Conservation (phyloP, 1,284 basidiomycete species). For the Phellopilus nigrolimitatus region DNA sequence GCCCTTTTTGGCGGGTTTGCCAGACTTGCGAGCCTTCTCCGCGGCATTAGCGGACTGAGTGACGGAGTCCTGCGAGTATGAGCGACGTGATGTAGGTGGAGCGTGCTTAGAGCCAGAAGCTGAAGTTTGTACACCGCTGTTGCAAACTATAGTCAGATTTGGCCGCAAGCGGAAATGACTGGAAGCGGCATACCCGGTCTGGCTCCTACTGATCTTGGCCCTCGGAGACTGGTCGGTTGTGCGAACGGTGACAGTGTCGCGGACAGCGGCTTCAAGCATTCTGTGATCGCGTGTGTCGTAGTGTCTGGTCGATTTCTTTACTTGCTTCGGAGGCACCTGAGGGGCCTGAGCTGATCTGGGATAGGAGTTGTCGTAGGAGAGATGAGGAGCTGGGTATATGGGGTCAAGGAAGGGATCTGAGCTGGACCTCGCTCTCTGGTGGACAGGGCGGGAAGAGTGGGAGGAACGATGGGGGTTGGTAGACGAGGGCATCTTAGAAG, state of each 20-base stretch:
- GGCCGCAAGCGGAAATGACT: too few relatives aligned
- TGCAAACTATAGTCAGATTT: too few relatives aligned
- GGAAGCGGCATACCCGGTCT: slow-evolving; percentile 37
- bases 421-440: slow-evolving; percentile 43
- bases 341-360: slow-evolving; percentile 30
- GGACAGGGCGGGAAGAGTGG: slow-evolving; percentile 24
- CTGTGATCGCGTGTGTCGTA: slow-evolving; percentile 22
- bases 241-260: slow-evolving; percentile 54
- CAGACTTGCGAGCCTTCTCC: slow-evolving; percentile 48
- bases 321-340: slow-evolving; percentile 28
- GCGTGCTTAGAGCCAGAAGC: slow-evolving; percentile 28
- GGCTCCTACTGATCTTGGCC: slow-evolving; percentile 41
- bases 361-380: slow-evolving; percentile 32
- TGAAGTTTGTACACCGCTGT: slow-evolving; percentile 24
- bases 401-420: slow-evolving; percentile 60
- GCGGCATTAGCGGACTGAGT: slow-evolving; percentile 34
- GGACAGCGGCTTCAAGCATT: slow-evolving; percentile 51
- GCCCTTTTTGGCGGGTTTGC: slow-evolving; percentile 54
- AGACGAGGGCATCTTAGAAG: slow-evolving; percentile 1
- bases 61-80: slow-evolving; percentile 66
- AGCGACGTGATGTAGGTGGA: slow-evolving; percentile 48
- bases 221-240: slow-evolving; percentile 36
- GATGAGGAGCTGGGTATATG: slow-evolving; percentile 33
- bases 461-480: slow-evolving; percentile 2
- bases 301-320: slow-evolving; percentile 27